Base-by-base conservation (phyloP, 805 yeast genomes). In the Tanozyma kutaoensis region DNA sequence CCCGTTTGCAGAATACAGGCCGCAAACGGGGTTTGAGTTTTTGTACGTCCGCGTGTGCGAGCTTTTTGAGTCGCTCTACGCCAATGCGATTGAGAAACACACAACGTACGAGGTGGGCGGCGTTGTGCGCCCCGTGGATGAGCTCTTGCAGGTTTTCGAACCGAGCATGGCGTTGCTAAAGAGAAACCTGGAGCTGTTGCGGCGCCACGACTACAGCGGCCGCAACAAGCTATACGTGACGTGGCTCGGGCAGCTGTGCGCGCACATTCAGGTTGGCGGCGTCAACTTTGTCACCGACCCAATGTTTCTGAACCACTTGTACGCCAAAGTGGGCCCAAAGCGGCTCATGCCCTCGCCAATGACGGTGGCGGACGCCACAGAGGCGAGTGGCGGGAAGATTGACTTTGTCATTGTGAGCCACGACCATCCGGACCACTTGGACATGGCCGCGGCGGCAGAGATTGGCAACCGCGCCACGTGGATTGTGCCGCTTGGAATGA, bases 341-440 rank as follows among this genome's bases (percentile, higher is more conserved):
- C 61, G 97, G 37, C 68, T 86, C n/a, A 64, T 77, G 0, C 72
- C 75, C n/a, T 57, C 81, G 12, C 95, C 96, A 0, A 68, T 82
- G 50, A 35, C 56, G 10, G 45, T 79, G 8, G 63, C 64, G 1
- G 75, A 75, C 12, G 61, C 86, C 9, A 29, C 43, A 17, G 40
- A 44, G 26, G 63, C 66, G 8, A 51, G 62, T 12, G 79, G 84
- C 8, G 50, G 55, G 22, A 78, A 85, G 1, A 31, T 60, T 5
- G 74, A 82, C 35, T 69, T 75, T 30, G 74, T 84, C 1, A 45
- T 88, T 13, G 93, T 88, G 0, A 78, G 93, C 2, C 97, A 88
- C 47, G 86, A 88, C 45, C 97, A 88, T 43, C 97, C 96, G 2
- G 97, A 88, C 49, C 97, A 88, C 53, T 52, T 88, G 24, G 97